Percentiles rank a stretch among this genome's conserved stretches.
phyloP scores from a whole-genome alignment of 148 eudicot genomes.

The Pouteria glomerata region DNA sequence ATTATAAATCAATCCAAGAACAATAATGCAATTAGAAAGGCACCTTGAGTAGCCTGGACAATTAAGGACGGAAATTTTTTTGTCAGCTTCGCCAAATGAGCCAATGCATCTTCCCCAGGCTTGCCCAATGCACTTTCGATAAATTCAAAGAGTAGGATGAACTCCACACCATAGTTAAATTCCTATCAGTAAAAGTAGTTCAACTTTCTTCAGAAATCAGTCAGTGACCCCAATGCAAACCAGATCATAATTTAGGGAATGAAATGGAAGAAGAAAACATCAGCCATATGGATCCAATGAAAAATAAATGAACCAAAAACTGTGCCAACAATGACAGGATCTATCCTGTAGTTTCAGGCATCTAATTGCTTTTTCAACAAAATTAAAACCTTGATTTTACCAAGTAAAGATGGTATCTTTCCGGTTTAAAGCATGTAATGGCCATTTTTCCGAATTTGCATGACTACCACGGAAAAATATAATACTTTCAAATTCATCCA shows the following conservation, averaged over 20 bases:
- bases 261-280: neutral
- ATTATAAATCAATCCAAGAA: neutral
- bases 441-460: conserved; percentile 3
- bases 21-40: neutral
- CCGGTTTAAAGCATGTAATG: neutral
- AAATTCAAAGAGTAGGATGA: conserved; percentile 57
- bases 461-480: neutral
- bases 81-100: conserved; percentile 48
- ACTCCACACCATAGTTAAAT: conserved; percentile 78
- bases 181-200: conserved; percentile 48
- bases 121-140: conserved; percentile 41
- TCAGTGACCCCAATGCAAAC: neutral
- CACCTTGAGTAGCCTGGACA: conserved; percentile 79
- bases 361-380: neutral
- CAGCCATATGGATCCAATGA: neutral
- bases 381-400: neutral
- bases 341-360: neutral
- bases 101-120: conserved; percentile 59
- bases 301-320: neutral
- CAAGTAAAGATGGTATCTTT: neutral
- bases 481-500: neutral
- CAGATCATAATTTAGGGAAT: neutral
- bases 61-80: conserved; percentile 62
- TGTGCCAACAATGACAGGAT: neutral
- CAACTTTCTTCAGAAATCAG: neutral